Conservation (phyloP, 352 stramenopile genomes). For the Pythium rishiriense region DNA sequence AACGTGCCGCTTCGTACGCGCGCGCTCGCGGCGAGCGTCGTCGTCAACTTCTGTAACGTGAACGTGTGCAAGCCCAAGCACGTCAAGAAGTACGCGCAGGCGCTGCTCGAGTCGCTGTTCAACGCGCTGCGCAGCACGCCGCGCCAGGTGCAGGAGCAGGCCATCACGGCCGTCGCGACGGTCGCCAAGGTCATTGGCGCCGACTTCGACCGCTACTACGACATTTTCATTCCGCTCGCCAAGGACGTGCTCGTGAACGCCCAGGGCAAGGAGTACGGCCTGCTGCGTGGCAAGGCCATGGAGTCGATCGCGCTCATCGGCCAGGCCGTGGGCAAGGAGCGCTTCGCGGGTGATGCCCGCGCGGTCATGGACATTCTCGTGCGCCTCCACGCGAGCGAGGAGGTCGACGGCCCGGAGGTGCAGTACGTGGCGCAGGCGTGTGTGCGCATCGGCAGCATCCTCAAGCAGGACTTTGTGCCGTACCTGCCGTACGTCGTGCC, state of each 20-base stretch:
- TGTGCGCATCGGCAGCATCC: constrained; percentile 83
- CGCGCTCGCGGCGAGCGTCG: constrained; percentile 71
- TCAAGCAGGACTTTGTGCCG: constrained; percentile 86
- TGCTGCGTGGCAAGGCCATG: constrained; percentile 87
- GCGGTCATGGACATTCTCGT: constrained; percentile 89
- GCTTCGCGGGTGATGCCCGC: constrained; percentile 75
- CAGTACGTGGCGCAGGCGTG: constrained; percentile 88
- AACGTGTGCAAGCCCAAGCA: constrained; percentile 85
- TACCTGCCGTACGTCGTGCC: constrained; percentile 86
- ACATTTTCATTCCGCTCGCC: constrained; percentile 87
- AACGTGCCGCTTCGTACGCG: constrained; percentile 66
- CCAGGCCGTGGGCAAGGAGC: constrained; percentile 85
- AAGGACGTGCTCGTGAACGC: constrained; percentile 84
- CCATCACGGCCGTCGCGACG: constrained; percentile 84
- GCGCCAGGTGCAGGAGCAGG: constrained; percentile 85
- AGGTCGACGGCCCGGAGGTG: constrained; percentile 71
- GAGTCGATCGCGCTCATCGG: constrained; percentile 88
- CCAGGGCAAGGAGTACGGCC: constrained; percentile 69
- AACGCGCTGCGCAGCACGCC: constrained; percentile 72
- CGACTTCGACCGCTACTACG: constrained; percentile 80
- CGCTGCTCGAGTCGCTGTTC: constrained; percentile 80
- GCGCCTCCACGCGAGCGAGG: constrained; percentile 68
- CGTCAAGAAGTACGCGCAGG: constrained; percentile 60
- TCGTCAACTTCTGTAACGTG: constrained; percentile 87
- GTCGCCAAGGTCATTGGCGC: constrained; percentile 82